These are phyloP conservation scores for Colletotrichum karsti DNA, from an alignment of 2,329 filamentous ascomycete species.

Conservation along the genomic window DNA sequence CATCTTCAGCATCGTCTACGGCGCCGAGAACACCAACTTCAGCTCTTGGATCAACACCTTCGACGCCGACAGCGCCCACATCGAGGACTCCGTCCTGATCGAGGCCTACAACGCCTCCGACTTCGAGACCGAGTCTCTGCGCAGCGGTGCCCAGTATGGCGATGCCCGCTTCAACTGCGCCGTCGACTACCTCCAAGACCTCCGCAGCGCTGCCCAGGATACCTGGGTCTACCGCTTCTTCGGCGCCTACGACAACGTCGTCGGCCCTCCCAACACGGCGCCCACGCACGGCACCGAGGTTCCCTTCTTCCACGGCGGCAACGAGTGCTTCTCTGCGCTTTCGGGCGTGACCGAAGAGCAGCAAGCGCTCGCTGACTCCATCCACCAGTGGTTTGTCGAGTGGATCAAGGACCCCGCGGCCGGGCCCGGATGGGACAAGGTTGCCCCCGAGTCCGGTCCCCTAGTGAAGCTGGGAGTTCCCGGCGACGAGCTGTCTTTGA, in stretches of 20 bases:
- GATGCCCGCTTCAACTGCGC: conserved; percentile 56
- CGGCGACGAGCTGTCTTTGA: conserved; percentile 40
- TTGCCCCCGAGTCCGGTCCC: conserved; percentile 37
- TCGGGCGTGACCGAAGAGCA: conserved; percentile 43
- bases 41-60: conserved; percentile 42
- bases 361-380: conserved; percentile 50
- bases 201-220: conserved; percentile 45
- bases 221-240: conserved; percentile 55
- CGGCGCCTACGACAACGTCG: conserved; percentile 49
- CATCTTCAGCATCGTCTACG: conserved; percentile 46
- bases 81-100: conserved; percentile 42
- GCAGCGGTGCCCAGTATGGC: conserved; percentile 52
- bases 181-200: conserved; percentile 46
- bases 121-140: conserved; percentile 44
- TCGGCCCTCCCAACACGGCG: conserved; percentile 41
- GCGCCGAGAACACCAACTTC: conserved; percentile 40
- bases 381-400: conserved; percentile 50
- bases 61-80: conserved; percentile 47
- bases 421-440: conserved; percentile 50
- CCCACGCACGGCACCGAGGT: conserved; percentile 50
- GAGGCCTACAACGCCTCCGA: conserved; percentile 44
- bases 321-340: conserved; percentile 47
- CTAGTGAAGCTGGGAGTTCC: conserved; percentile 43
- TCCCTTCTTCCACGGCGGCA: conserved; percentile 55
- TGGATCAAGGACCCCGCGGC: conserved; percentile 53